Base-by-base conservation (phyloP, 139 green algal genomes). In the Chlamydomonas sphaeroides region DNA sequence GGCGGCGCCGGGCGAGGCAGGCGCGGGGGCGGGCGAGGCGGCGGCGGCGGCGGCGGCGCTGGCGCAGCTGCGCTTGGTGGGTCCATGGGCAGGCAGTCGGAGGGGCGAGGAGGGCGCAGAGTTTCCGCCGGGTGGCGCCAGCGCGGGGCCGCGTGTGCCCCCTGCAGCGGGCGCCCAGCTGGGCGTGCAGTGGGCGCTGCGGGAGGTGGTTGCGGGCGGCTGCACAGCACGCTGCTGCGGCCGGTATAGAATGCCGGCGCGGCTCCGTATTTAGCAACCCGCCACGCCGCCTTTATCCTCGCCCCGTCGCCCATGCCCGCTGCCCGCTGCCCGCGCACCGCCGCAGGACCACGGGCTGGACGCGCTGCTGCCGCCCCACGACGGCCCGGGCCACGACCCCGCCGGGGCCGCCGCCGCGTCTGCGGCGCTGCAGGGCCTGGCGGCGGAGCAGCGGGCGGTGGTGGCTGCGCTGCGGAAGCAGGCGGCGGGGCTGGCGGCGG, bases 401-500 rank as follows among this genome's bases (percentile, higher is more conserved):
- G 11, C 25, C 33, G 26, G 68, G 1, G 38, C 36, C 36, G 72
- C 68, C 15, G 38, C 56, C 10, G 56, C 72, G 2, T 18, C 38
- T 35, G 14, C 56, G 28, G 6, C 56, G 14, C 56, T 79, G 53
- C 56, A 57, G 38, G 23, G 7, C 36, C 56, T 79, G 30, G 2
- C 66, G 5, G 25, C 3, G 7, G 72, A 79, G 72, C 72, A 79
- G 72, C 72, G 72, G 26, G 5, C 17, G 3, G 65, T 56, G 18
- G 36, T 68, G 56, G 56, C 36, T 6, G 14, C 30, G 56, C 38
- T 79, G 26, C 1, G 3, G 0, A 14, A 28, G 17, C 72, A 68
- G 38, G 72, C 72, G 56, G 38, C 56, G 15, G 72, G 56, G 53
- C 33, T 69, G 28, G 56, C 72, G 53, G 72, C 72, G 33, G 72